Percentiles rank a stretch among this genome's conserved stretches.
Evolutionary conservation across 2,329 filamentous ascomycete genomes (phyloP).

Genomic region (Aotearoamyces nothofagi): DNA sequence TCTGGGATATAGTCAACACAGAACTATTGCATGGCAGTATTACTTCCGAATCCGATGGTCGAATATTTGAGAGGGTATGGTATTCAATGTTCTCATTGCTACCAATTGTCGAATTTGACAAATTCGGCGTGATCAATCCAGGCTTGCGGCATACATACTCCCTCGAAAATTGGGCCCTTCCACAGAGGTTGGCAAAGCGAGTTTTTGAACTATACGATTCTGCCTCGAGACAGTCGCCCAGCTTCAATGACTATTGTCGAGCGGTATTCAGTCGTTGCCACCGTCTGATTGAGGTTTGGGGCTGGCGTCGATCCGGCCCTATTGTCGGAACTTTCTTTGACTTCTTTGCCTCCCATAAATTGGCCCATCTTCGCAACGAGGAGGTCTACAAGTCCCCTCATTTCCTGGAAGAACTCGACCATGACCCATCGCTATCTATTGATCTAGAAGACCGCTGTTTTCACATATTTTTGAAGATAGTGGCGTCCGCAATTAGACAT

Average conservation of each 20-base stretch:
- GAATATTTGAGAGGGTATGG: slow-evolving; percentile 40
- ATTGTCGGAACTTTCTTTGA: slow-evolving; percentile 49
- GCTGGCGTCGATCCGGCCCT: slow-evolving; percentile 38
- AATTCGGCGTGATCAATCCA: slow-evolving; percentile 30
- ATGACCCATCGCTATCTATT: slow-evolving; percentile 28
- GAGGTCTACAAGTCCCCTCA: slow-evolving; percentile 43
- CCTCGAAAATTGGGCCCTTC: slow-evolving; percentile 44
- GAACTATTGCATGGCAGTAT: slow-evolving; percentile 23
- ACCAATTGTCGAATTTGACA: slow-evolving; percentile 44
- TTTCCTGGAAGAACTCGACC: slow-evolving; percentile 41
- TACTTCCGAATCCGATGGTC: slow-evolving; percentile 25
- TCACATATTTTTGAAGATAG: slow-evolving; percentile 50
- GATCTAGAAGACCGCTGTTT: slow-evolving; percentile 45
- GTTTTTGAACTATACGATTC: slow-evolving; percentile 42
- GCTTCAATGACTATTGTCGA: slow-evolving; percentile 51
- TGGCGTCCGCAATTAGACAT: slow-evolving; percentile 39
- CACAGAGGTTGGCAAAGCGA: slow-evolving; percentile 38
- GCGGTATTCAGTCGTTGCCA: slow-evolving; percentile 45
- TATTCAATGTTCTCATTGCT: slow-evolving; percentile 41
- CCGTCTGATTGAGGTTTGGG: slow-evolving; percentile 48
- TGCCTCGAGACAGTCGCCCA: slow-evolving; percentile 37
- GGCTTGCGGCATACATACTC: slow-evolving; percentile 22
- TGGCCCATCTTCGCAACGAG: slow-evolving; percentile 49
- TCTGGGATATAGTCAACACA: slow-evolving; percentile 42
- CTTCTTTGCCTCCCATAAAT: slow-evolving; percentile 47